Conservation (phyloP, 306 rosid genomes). For the Rosa rugosa region DNA sequence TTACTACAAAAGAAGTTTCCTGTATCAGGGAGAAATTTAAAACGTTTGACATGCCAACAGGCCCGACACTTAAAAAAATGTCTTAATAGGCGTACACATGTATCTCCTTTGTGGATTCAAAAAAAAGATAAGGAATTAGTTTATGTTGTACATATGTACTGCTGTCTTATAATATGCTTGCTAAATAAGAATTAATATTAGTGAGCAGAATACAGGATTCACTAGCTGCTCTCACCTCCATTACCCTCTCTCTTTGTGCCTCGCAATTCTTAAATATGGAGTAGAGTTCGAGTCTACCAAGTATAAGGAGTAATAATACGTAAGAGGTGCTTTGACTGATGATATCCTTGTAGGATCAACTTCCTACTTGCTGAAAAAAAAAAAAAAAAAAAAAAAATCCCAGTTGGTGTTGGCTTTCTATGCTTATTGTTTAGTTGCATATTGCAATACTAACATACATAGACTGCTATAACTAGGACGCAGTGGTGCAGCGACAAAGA, state of each 20-base stretch:
- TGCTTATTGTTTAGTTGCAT: background rate
- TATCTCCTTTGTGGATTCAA: background rate
- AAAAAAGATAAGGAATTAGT: background rate
- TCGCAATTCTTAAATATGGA: background rate
- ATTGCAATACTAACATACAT: background rate
- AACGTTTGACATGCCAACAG: background rate
- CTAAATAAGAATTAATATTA: background rate
- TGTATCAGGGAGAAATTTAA: background rate
- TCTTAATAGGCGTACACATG: background rate
- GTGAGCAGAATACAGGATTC: background rate
- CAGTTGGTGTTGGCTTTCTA: background rate
- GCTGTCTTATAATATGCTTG: background rate
- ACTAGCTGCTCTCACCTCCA: background rate
- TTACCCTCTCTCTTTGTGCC: background rate
- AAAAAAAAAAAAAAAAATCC: background rate
- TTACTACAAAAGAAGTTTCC: conserved; percentile 7
- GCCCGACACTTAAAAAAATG: background rate
- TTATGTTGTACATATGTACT: background rate
- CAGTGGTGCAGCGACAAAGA: background rate
- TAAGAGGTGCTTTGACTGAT: background rate
- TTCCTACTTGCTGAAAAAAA: background rate
- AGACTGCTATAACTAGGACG: background rate
- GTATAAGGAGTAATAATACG: background rate
- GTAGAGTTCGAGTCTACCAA: background rate
- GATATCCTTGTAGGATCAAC: background rate